Conservation (phyloP, 371 early-diverging fungal species). For the Ordospora colligata region DNA sequence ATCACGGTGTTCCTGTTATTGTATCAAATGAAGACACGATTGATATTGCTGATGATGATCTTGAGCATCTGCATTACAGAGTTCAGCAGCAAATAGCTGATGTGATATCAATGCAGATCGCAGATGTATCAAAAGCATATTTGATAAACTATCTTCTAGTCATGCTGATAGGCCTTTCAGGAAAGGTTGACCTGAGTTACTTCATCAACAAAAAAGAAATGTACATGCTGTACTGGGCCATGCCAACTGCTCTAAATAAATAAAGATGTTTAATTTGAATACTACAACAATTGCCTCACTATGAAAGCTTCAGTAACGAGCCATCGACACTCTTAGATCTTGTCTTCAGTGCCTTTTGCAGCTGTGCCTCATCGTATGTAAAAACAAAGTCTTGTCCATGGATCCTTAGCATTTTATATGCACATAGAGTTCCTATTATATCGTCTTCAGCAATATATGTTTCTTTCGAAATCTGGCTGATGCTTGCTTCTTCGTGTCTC, state of each 20-base stretch:
- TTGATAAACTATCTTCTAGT: background rate
- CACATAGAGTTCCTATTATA: slow-evolving; percentile 79
- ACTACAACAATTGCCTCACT: no score
- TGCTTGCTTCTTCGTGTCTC: slow-evolving; percentile 57
- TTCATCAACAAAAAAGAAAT: background rate
- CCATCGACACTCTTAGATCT: slow-evolving; percentile 28
- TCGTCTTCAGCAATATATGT: slow-evolving; percentile 82
- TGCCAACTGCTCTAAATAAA: background rate
- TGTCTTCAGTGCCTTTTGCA: slow-evolving; percentile 58
- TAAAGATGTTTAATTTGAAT: background rate
- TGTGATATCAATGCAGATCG: background rate
- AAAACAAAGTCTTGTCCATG: slow-evolving; percentile 82
- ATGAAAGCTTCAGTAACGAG: background rate
- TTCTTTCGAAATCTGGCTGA: slow-evolving; percentile 70
- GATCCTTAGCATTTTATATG: slow-evolving; percentile 77
- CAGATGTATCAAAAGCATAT: background rate
- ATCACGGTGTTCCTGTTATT: background rate
- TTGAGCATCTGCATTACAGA: background rate
- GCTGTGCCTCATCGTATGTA: slow-evolving; percentile 73
- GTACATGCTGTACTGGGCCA: background rate
- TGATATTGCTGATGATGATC: background rate
- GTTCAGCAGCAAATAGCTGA: background rate
- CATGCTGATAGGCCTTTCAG: background rate
- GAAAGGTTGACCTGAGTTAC: background rate
- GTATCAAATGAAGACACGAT: background rate